These are phyloP conservation scores for Hymenoscyphus linearis DNA, from an alignment of 2,329 filamentous ascomycete species.

Conservation along the genomic window DNA sequence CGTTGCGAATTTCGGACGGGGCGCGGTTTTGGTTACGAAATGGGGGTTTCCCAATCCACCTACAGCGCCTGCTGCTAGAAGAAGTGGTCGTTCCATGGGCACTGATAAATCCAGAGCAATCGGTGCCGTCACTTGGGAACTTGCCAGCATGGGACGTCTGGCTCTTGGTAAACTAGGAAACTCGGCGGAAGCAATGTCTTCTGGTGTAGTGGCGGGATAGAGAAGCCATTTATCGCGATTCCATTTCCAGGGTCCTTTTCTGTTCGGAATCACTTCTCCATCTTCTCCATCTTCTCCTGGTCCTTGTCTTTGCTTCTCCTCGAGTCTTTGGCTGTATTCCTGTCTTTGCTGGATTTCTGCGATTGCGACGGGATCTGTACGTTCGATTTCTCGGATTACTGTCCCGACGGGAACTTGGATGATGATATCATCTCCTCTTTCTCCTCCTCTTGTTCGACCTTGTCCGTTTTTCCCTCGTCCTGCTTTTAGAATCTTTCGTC, in stretches of 20 bases:
- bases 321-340: too few relatives aligned
- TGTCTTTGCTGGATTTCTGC: too few relatives aligned
- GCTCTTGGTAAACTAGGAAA: conserved; percentile 53
- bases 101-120: conserved; percentile 68
- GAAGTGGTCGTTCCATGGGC: conserved; percentile 75
- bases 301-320: conserved; percentile 47
- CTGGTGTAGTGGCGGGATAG: conserved; percentile 72
- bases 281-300: conserved; percentile 36
- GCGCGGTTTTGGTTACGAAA: conserved; percentile 71
- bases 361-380: conserved; percentile 71
- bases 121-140: conserved; percentile 61
- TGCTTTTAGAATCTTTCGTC: conserved; percentile 68
- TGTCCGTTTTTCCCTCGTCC: conserved; percentile 73
- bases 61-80: conserved; percentile 81
- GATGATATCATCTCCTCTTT: conserved; percentile 79
- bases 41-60: conserved; percentile 92
- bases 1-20: conserved; percentile 81
- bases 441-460: conserved; percentile 67
- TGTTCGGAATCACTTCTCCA: conserved; percentile 17
- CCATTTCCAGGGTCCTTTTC: conserved; percentile 35
- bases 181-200: conserved; percentile 56
- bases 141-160: conserved; percentile 49
- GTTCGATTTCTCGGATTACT: conserved; percentile 74
- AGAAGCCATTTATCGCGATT: conserved; percentile 73
- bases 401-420: conserved; percentile 92